Conservation (phyloP, 352 stramenopile species). For the Phytophthora fragariaefolia region DNA sequence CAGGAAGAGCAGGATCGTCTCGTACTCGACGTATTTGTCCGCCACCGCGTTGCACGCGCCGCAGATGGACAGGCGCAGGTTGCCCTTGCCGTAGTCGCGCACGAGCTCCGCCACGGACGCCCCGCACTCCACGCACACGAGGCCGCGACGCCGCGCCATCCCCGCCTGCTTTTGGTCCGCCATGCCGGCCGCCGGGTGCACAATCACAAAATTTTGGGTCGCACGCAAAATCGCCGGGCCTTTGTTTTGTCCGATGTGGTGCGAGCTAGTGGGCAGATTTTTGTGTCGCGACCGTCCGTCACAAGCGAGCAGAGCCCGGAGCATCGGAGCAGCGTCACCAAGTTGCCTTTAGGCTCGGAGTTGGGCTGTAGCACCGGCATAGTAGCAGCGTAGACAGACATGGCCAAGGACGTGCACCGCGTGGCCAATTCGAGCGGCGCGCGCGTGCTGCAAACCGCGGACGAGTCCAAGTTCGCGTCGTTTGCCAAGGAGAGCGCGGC, state of each 20-base stretch:
- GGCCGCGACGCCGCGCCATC: no score
- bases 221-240: no score
- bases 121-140: conserved; percentile 85
- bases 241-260: no score
- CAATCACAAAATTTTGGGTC: not conserved
- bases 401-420: conserved; percentile 66
- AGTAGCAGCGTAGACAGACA: conserved; percentile 17
- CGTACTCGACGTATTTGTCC: conserved; percentile 91
- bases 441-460: conserved; percentile 42
- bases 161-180: no score
- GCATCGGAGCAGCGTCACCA: not conserved
- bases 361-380: not conserved
- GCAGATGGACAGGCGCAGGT: conserved; percentile 83
- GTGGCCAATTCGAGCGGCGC: conserved; percentile 39
- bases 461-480: conserved; percentile 40
- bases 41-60: conserved; percentile 69
- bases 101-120: conserved; percentile 65
- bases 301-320: not conserved
- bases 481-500: conserved; percentile 43
- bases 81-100: conserved; percentile 88
- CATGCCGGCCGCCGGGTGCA: no score
- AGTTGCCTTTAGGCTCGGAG: not conserved
- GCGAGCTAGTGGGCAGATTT: not conserved
- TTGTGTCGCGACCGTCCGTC: not conserved
- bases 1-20: conserved; percentile 84